phyloP scores from a whole-genome alignment of 108 stramenopile species.

The Discostella pseudostelligera region DNA sequence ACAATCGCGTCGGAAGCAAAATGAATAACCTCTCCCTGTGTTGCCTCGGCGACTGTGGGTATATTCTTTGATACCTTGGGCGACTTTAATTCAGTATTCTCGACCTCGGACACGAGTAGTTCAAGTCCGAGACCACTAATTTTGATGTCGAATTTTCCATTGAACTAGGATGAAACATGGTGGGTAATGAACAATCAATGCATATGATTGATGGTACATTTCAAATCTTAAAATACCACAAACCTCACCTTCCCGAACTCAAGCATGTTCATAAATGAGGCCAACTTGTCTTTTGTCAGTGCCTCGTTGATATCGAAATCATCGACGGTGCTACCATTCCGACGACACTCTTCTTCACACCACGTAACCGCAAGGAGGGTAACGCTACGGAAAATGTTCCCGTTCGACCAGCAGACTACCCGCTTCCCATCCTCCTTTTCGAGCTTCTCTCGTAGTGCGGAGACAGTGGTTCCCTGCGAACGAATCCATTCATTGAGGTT shows the following conservation, averaged over 20 bases:
- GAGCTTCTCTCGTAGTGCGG: slow-evolving; percentile 63
- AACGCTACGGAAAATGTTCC: slow-evolving; percentile 83
- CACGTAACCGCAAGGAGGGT: slow-evolving; percentile 83
- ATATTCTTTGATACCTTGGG: slow-evolving; percentile 82
- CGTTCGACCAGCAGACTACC: slow-evolving; percentile 87
- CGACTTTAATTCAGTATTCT: slow-evolving; percentile 78
- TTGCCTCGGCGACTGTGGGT: slow-evolving; percentile 85
- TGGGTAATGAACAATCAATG: not conserved
- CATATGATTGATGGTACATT: not conserved
- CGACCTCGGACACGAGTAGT: slow-evolving; percentile 63
- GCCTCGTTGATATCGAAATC: slow-evolving; percentile 59
- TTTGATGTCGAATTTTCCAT: slow-evolving; percentile 68
- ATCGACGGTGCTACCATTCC: slow-evolving; percentile 40
- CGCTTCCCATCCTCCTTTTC: slow-evolving; percentile 53
- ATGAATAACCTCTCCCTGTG: slow-evolving; percentile 84
- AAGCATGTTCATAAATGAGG: slow-evolving; percentile 71
- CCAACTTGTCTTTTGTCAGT: slow-evolving; percentile 78
- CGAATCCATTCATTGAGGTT: not conserved
- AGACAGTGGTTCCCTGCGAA: slow-evolving; percentile 75
- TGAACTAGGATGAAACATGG: slow-evolving; percentile 31
- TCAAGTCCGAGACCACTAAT: slow-evolving; percentile 80
- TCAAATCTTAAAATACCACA: not conserved
- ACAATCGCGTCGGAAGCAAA: slow-evolving; percentile 75
- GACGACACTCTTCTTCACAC: slow-evolving; percentile 58
- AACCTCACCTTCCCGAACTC: slow-evolving; percentile 69